Evolutionary conservation across 2,329 filamentous ascomycete species (phyloP).

Genomic region (Trichoderma guizhouense): DNA sequence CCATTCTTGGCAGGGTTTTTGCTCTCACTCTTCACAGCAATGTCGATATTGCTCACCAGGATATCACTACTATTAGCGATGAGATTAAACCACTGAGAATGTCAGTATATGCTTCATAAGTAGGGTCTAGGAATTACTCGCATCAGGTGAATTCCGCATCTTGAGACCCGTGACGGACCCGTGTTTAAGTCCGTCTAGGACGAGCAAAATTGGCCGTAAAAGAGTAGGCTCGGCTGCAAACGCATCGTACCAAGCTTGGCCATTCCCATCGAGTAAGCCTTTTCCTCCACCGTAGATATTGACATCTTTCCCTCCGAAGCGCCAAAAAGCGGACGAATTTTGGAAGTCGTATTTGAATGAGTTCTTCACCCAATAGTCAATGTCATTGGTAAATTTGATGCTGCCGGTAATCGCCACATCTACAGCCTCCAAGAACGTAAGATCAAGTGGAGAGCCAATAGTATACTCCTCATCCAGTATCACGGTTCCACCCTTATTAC

Average conservation of each 20-base stretch:
- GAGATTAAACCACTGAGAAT: neutral
- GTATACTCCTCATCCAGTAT: neutral
- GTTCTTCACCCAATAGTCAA: neutral
- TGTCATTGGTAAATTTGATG: neutral
- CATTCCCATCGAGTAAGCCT: neutral
- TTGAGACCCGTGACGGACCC: neutral
- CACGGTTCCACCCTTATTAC: neutral
- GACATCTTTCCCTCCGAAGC: neutral
- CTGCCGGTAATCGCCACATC: neutral
- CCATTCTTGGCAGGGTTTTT: conserved; percentile 1
- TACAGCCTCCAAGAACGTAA: neutral
- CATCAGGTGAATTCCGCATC: neutral
- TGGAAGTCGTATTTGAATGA: conserved; percentile 7
- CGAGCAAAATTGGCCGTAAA: neutral
- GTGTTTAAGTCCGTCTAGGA: neutral
- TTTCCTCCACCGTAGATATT: neutral
- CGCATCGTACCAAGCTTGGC: conserved; percentile 3
- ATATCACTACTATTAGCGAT: conserved; percentile 4
- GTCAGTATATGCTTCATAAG: neutral
- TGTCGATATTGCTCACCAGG: neutral
- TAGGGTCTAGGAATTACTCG: neutral
- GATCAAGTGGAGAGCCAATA: neutral
- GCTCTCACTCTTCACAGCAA: neutral
- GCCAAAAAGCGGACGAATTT: conserved; percentile 1
- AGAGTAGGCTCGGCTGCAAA: neutral